phyloP scores from a whole-genome alignment of 208 protist species.

The Trypanosomatidae sp. region DNA sequence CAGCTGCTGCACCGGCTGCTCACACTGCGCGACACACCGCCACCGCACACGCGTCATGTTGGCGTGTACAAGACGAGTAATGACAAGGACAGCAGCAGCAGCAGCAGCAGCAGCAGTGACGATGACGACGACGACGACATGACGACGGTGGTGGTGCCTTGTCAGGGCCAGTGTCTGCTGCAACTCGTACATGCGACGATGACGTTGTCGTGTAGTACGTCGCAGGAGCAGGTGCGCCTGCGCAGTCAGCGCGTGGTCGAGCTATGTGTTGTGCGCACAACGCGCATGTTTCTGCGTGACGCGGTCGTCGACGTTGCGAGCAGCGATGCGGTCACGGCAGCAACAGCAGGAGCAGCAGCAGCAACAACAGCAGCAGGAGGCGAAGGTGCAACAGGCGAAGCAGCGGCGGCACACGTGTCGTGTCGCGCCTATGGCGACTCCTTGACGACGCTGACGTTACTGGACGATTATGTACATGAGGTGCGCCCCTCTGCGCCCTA shows the following conservation, averaged over 20 bases:
- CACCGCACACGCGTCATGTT: too few species aligned
- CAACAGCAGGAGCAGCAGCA: too few species aligned
- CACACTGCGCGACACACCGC: too few species aligned
- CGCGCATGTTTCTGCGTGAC: conserved; percentile 11
- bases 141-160: conserved; percentile 12
- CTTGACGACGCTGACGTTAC: conserved; percentile 37
- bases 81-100: too few species aligned
- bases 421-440: too few species aligned
- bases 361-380: too few species aligned
- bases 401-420: too few species aligned
- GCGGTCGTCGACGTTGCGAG: not conserved
- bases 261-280: conserved; percentile 13
- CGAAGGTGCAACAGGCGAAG: too few species aligned
- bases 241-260: conserved; percentile 12
- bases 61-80: too few species aligned
- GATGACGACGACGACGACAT: too few species aligned
- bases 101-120: too few species aligned
- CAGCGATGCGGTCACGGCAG: not conserved
- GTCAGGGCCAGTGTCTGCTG: conserved; percentile 17
- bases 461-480: conserved; percentile 47
- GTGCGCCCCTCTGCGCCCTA: conserved; percentile 43
- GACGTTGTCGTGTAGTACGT: conserved; percentile 12
- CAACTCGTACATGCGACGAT: conserved; percentile 35
- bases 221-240: conserved; percentile 15
- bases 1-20: conserved; percentile 18